These are phyloP conservation scores for Terfezia claveryi DNA, from an alignment of 495 filamentous ascomycete species.

Conservation along the genomic window DNA sequence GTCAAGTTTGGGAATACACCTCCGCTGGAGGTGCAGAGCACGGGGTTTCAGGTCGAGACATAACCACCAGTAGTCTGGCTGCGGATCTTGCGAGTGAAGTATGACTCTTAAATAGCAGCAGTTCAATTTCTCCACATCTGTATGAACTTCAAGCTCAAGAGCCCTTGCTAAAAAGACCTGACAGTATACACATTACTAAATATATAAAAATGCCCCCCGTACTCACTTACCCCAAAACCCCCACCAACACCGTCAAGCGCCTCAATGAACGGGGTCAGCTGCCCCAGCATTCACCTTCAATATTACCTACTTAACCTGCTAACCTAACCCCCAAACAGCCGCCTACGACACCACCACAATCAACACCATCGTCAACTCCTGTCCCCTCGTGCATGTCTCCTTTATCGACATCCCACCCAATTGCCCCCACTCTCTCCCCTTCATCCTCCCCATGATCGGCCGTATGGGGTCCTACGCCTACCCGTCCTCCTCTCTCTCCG, in stretches of 20 bases:
- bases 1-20: too few species aligned
- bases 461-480: constrained; percentile 50
- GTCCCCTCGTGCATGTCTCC: constrained; percentile 61
- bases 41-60: too few species aligned
- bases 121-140: too few species aligned
- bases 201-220: too few species aligned
- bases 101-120: too few species aligned
- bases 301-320: background rate
- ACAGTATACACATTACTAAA: too few species aligned
- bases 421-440: constrained; percentile 43
- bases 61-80: too few species aligned
- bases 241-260: constrained; percentile 50
- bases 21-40: too few species aligned
- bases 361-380: constrained; percentile 57
- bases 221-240: constrained; percentile 43
- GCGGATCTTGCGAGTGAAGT: too few species aligned
- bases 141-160: too few species aligned
- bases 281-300: background rate
- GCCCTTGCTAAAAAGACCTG: too few species aligned
- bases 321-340: constrained; percentile 25
- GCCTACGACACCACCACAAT: constrained; percentile 56
- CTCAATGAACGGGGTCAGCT: constrained; percentile 40
- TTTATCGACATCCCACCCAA: constrained; percentile 34
- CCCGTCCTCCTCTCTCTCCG: constrained; percentile 38
- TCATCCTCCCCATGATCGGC: constrained; percentile 73